phyloP scores from a whole-genome alignment of 768 basidiomycete species.

The Lactarius hatsudake region DNA sequence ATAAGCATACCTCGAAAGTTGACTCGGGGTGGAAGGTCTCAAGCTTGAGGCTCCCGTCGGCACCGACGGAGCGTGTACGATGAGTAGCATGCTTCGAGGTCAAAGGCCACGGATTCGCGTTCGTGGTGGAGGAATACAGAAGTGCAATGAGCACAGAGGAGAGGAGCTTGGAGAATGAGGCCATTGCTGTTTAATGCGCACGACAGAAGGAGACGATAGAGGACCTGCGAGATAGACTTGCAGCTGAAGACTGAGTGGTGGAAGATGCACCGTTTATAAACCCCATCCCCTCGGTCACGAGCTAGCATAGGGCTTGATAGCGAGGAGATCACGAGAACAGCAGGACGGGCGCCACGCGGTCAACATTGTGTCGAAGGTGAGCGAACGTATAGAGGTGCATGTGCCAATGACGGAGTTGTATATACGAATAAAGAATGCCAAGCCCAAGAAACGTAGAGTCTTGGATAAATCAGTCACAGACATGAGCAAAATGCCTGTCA shows the following conservation, averaged over 20 bases:
- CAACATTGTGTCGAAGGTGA: neutral
- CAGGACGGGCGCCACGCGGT: neutral
- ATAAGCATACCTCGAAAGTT: slow-evolving; percentile 29
- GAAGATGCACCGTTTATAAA: neutral
- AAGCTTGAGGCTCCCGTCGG: slow-evolving; percentile 24
- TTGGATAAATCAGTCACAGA: neutral
- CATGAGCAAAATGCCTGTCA: no score
- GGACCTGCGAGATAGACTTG: neutral
- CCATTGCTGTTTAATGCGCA: slow-evolving; percentile 13
- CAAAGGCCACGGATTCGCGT: slow-evolving; percentile 30
- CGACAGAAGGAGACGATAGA: neutral
- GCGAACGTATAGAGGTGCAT: neutral
- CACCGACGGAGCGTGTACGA: slow-evolving; percentile 28
- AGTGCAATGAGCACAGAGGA: slow-evolving; percentile 30
- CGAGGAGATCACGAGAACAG: neutral
- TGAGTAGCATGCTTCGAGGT: slow-evolving; percentile 30
- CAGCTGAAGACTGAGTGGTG: neutral
- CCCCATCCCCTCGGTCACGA: neutral
- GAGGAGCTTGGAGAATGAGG: slow-evolving; percentile 29
- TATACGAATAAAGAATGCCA: neutral
- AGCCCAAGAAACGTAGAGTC: neutral
- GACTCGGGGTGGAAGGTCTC: slow-evolving; percentile 33
- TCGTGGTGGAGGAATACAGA: slow-evolving; percentile 24
- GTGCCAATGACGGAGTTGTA: neutral
- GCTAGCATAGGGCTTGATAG: neutral